Evolutionary conservation across 2,329 filamentous ascomycete species (phyloP), one percentile per base, ranked within the genome.

Genomic region (Fusarium pseudocircinatum): DNA sequence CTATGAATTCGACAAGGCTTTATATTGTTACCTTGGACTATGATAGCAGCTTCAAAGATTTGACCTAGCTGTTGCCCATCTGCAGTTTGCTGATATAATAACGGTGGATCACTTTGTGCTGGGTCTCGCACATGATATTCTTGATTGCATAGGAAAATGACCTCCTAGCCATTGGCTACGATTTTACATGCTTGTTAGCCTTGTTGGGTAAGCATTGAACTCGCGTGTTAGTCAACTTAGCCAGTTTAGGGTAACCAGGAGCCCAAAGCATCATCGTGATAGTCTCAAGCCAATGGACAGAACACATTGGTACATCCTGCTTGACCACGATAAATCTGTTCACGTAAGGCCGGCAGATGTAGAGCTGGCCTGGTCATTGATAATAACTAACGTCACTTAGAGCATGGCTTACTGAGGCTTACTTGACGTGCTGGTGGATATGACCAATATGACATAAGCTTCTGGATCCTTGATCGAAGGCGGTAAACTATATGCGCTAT

Each of bases 341-440:
- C 32, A n/a, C 28, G 20, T 40, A 18, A 46, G 24, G n/a, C 46
- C 30, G 42, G 11, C 30, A 28, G 42, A 36, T n/a, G 4, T n/a
- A 20, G 18, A 24, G 12, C n/a, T 62, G 26, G 32, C 34, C 20
- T 18, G 30, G 4, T 12, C 13, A 24, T 63, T 54, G 12, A 28
- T 32, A 30, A 59, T 49, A 6, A 16, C 24, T 20, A 37, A 37
- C 34, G 49, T 39, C 34, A 56, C 46, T n/a, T 32, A 64, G 44
- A 26, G 44, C n/a, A 36, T 57, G 64, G 69, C 69, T 72, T 65
- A 70, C 64, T 40, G 69, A 66, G 42, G 26, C 69, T 72, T 64
- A 73, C 59, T 65, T 49, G 69, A 52, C 14, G 24, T 52, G 43
- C 53, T 26, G 14, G 26, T 44, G 50, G 43, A 36, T 26, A 43